Evolutionary conservation across 2,329 filamentous ascomycete species (phyloP).

Genomic region (Aspergillus candidus): DNA sequence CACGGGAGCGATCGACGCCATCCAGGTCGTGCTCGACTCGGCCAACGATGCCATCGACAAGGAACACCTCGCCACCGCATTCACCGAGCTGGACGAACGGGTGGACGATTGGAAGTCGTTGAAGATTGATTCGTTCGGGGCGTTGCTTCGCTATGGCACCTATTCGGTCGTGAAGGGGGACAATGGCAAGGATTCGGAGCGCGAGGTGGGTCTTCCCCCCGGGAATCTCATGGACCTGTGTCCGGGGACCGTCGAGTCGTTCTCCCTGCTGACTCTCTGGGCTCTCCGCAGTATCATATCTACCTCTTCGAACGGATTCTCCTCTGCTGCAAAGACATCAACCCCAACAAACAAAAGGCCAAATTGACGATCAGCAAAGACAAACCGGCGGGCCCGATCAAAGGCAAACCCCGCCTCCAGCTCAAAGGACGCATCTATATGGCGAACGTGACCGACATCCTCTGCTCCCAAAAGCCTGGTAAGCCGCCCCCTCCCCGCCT

Average conservation of each 20-base stretch:
- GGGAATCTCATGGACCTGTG: neutral
- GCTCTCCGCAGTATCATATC: constrained; percentile 70
- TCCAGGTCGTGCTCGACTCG: constrained; percentile 72
- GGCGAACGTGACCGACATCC: constrained; percentile 95
- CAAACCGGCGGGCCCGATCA: constrained; percentile 63
- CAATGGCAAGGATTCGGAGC: constrained; percentile 74
- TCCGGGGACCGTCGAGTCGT: neutral
- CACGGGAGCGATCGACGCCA: constrained; percentile 68
- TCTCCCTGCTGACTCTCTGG: constrained; percentile 12
- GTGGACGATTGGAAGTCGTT: constrained; percentile 98
- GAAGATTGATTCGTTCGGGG: constrained; percentile 82
- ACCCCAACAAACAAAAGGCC: constrained; percentile 71
- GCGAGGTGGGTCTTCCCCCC: constrained; percentile 59
- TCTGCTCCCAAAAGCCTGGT: constrained; percentile 84
- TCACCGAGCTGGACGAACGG: constrained; percentile 71
- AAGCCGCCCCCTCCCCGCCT: constrained; percentile 35
- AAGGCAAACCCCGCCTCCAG: constrained; percentile 71
- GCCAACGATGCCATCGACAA: constrained; percentile 89
- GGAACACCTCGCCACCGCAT: constrained; percentile 74
- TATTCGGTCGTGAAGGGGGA: constrained; percentile 82
- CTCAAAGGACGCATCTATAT: constrained; percentile 98
- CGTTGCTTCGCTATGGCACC: constrained; percentile 78
- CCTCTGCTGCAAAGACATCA: constrained; percentile 92
- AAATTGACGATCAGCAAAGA: constrained; percentile 59
- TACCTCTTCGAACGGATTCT: constrained; percentile 95